Evolutionary conservation across 1,284 basidiomycete species (phyloP).

Genomic region (Ustilago sp.): DNA sequence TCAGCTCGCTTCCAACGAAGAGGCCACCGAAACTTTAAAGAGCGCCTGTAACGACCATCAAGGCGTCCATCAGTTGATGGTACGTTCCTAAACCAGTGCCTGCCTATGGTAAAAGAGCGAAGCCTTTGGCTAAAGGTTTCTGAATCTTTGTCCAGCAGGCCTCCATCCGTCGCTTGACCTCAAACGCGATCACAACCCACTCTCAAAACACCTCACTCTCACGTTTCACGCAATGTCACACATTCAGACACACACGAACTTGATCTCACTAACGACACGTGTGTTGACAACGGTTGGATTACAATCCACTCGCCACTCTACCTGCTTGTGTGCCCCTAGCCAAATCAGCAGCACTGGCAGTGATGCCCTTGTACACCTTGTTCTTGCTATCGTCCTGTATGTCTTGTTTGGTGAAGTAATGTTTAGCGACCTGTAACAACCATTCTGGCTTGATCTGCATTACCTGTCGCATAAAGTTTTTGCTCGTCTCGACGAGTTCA

Average conservation of each 20-base stretch:
- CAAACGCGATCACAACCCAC: too few relatives aligned
- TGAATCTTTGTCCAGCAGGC: too few relatives aligned
- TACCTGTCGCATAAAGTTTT: slow-evolving; percentile 80
- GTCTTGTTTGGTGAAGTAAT: slow-evolving; percentile 61
- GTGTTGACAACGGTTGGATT: background rate
- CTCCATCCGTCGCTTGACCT: too few relatives aligned
- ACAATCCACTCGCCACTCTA: background rate
- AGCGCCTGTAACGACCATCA: slow-evolving; percentile 12
- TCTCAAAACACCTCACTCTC: background rate
- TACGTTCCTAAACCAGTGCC: background rate
- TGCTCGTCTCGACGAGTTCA: slow-evolving; percentile 78
- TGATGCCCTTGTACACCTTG: slow-evolving; percentile 36
- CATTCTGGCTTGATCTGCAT: slow-evolving; percentile 97
- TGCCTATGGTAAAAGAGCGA: too few relatives aligned
- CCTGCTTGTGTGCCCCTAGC: background rate
- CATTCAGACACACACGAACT: background rate
- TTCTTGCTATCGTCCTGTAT: slow-evolving; percentile 33
- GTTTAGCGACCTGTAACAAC: slow-evolving; percentile 79
- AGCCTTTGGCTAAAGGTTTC: too few relatives aligned
- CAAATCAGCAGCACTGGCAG: slow-evolving; percentile 24
- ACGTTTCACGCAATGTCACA: background rate
- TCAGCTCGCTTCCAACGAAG: slow-evolving; percentile 3
- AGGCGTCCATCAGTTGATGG: slow-evolving; percentile 1
- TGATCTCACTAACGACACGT: background rate
- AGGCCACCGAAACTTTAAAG: slow-evolving; percentile 7